Conservation (phyloP, 305 asterid species). For the Fraxinus nigra region DNA sequence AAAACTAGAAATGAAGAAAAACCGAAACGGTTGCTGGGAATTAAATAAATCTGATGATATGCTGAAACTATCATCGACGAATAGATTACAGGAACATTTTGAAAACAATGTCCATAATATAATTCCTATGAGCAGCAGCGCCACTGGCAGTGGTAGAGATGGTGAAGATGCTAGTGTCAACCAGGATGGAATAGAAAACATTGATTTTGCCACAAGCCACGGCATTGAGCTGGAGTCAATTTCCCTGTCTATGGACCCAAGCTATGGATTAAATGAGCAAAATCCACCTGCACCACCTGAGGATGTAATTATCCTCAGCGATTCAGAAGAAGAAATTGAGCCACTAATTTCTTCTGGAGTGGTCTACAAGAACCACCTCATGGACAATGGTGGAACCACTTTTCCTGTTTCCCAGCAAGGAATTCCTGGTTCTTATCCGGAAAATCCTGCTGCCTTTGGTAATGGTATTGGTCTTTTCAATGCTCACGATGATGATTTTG, state of each 20-base stretch:
- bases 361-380: slow-evolving; percentile 29
- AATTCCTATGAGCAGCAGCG: slow-evolving; percentile 90
- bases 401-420: slow-evolving; percentile 50
- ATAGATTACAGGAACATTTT: slow-evolving; percentile 36
- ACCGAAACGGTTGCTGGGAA: slow-evolving; percentile 80
- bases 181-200: slow-evolving; percentile 68
- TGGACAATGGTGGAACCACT: slow-evolving; percentile 40
- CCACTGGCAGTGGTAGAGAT: slow-evolving; percentile 86
- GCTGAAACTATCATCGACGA: slow-evolving; percentile 48
- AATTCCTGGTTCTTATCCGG: slow-evolving; percentile 57
- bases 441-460: slow-evolving; percentile 49
- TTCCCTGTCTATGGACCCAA: slow-evolving; percentile 46
- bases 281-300: slow-evolving; percentile 44
- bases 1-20: slow-evolving; percentile 67
- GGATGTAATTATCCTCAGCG: slow-evolving; percentile 77
- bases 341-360: slow-evolving; percentile 45
- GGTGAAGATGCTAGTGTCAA: slow-evolving; percentile 89
- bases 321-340: slow-evolving; percentile 80
- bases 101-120: slow-evolving; percentile 32
- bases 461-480: slow-evolving; percentile 51
- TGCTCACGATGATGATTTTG: slow-evolving; percentile 62
- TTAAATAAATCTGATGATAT: slow-evolving; percentile 58
- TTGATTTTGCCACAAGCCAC: slow-evolving; percentile 50
- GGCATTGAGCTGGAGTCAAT: slow-evolving; percentile 69
- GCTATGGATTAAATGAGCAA: slow-evolving; percentile 38